Base-by-base conservation (phyloP, 2,329 filamentous ascomycete species). In the Lanzia echinophila region DNA sequence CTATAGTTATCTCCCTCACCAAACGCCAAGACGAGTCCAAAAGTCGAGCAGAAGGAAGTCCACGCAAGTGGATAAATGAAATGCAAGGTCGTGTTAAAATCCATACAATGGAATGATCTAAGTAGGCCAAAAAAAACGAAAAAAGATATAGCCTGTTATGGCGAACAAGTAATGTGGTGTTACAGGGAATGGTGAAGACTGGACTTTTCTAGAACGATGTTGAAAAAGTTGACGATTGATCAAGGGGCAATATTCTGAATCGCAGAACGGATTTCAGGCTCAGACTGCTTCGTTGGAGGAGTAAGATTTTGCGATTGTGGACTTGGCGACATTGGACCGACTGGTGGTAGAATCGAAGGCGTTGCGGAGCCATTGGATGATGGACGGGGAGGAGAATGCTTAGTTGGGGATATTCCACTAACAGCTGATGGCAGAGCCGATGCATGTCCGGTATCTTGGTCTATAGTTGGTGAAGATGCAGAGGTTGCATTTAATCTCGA, bases 321-420 rank as follows among this genome's bases (percentile, higher is more conserved):
- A 41, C 76, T 80, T 0, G 83, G 83, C 10, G 80, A 78, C 46
- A 87, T 65, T 1, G 78, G 72, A 39, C 79, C 75, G 2, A 76
- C 68, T 0, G 82, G 82, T 5, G 82, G 83, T 2, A 86, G 69
- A 22, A 84, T 74, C 0, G 77, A 71, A 7, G 67, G 66, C 10
- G 65, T 68, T 15, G 54, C 58, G 3, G 57, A 56, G 1, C 58
- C 59, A 49, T 65, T 58, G 41, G 58, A 60, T 7, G 56, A 50
- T 28, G 62, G 56, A 45, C 62, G 55, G 59, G 66, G 56, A 53
- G 68, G 56, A 33, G 70, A 63, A 50, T 76, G 73, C 59, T 78
- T 78, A n/a, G 69, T 71, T 2, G 75, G 75, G 1, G 71, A 73
- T 41, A 72, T 61, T 3, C 75, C 75, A 4, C 72, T 53, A 59